Percentiles rank a stretch among this genome's conserved stretches.
These are phyloP conservation scores for Thozetella sp. DNA, from an alignment of 495 filamentous ascomycete genomes.

Conservation along the genomic window DNA sequence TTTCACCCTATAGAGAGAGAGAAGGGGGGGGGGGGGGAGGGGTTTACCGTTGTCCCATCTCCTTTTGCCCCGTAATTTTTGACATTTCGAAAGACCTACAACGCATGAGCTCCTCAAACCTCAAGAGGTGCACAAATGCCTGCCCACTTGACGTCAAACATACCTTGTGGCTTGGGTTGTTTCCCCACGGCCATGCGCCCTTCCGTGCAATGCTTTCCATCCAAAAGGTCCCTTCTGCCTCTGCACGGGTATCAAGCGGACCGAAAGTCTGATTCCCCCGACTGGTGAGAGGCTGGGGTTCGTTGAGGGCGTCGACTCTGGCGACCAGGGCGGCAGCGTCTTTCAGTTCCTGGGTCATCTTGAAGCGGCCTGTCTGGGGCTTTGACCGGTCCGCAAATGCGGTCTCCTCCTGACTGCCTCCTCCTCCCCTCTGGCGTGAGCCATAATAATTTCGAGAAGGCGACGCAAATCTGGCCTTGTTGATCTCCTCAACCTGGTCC, in stretches of 20 bases:
- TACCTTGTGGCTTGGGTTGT: conserved; percentile 6
- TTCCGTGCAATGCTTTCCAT: conserved; percentile 8
- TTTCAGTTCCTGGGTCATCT: conserved; percentile 4
- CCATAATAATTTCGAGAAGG: conserved; percentile 7
- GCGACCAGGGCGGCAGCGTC: conserved; percentile 23
- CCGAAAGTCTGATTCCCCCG: neutral
- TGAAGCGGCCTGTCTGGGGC: conserved; percentile 4
- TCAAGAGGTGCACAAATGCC: neutral
- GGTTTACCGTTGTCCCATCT: neutral
- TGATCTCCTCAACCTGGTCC: conserved; percentile 4
- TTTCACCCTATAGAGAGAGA: no score
- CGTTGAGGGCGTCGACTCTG: conserved; percentile 15
- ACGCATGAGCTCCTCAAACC: neutral
- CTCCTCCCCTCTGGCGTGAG: neutral
- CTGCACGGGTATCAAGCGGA: neutral
- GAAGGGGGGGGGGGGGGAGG: no score
- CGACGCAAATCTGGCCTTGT: conserved; percentile 5
- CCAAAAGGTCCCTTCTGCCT: conserved; percentile 9
- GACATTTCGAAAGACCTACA: conserved; percentile 5
- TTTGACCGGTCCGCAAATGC: conserved; percentile 1
- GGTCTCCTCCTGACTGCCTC: neutral
- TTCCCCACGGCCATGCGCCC: conserved; percentile 7
- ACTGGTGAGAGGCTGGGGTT: neutral
- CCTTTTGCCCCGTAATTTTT: conserved; percentile 3
- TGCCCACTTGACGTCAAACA: neutral